Evolutionary conservation across 345 rosid species (phyloP).

Genomic region (Bruguiera parviflora): DNA sequence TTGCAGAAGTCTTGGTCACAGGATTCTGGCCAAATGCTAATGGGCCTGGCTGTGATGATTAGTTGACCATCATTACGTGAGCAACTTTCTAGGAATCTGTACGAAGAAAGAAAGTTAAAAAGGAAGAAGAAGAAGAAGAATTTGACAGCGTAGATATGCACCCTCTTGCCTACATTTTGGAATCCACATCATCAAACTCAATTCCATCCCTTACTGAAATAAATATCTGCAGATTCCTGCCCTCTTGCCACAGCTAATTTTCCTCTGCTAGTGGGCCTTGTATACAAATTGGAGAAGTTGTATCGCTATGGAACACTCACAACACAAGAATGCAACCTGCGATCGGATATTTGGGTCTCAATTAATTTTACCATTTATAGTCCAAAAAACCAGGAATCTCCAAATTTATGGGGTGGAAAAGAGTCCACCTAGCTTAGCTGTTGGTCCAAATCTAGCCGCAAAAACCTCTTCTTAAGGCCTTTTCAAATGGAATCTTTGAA

Average conservation of each 20-base stretch:
- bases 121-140: background rate
- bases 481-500: constrained; percentile 23
- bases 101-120: background rate
- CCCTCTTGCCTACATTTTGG: constrained; percentile 22
- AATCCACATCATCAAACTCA: constrained; percentile 38
- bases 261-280: background rate
- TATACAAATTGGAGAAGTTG: background rate
- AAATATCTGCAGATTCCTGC: constrained; percentile 35
- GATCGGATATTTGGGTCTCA: no score
- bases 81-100: constrained; percentile 44
- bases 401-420: background rate
- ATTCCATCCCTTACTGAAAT: constrained; percentile 21
- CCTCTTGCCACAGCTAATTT: constrained; percentile 18
- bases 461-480: background rate
- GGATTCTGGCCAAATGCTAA: constrained; percentile 35
- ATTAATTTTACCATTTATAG: background rate
- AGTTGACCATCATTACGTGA: constrained; percentile 45
- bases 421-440: constrained; percentile 5
- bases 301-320: no score
- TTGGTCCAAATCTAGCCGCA: constrained; percentile 12
- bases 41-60: constrained; percentile 50
- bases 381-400: constrained; percentile 12
- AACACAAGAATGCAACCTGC: no score
- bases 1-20: constrained; percentile 36
- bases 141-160: constrained; percentile 9